phyloP scores from a whole-genome alignment of 2,329 filamentous ascomycete genomes.

The Xylariales sp. region DNA sequence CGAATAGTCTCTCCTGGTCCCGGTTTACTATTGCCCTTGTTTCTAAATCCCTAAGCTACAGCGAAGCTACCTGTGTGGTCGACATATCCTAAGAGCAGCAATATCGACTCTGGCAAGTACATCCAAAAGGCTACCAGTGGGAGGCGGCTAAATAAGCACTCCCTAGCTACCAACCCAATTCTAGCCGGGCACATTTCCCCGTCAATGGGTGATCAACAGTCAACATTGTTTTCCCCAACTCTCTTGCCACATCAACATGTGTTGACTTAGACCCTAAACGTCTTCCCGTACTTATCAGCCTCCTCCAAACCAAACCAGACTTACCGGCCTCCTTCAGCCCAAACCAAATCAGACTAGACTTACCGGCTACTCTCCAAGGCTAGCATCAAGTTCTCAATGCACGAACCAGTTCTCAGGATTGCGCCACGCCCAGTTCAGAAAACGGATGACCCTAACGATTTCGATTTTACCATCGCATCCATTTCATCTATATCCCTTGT shows the following conservation, averaged over 20 bases:
- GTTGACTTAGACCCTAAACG: conserved; percentile 93
- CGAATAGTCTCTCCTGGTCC: too few relatives aligned
- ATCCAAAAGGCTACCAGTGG: too few relatives aligned
- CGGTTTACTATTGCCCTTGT: too few relatives aligned
- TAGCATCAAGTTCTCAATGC: conserved; percentile 93
- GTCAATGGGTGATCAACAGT: conserved; percentile 54
- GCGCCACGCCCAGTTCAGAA: conserved; percentile 82
- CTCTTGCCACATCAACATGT: conserved; percentile 95
- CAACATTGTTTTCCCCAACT: conserved; percentile 95
- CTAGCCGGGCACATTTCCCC: too few relatives aligned
- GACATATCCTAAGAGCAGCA: too few relatives aligned
- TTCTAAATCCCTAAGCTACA: too few relatives aligned
- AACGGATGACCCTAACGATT: conserved; percentile 77
- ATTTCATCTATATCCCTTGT: conserved; percentile 94
- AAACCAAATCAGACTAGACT: conserved; percentile 68
- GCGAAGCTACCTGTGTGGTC: too few relatives aligned
- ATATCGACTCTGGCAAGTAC: too few relatives aligned
- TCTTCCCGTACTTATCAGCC: conserved; percentile 82
- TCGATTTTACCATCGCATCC: conserved; percentile 93
- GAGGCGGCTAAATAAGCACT: too few relatives aligned
- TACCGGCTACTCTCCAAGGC: conserved; percentile 94
- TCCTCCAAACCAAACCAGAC: conserved; percentile 58
- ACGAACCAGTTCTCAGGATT: conserved; percentile 95
- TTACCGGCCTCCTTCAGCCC: conserved; percentile 55
- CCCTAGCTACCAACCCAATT: too few relatives aligned